Base-by-base conservation (phyloP, 331 rosid species). In the Quercus lobata region DNA sequence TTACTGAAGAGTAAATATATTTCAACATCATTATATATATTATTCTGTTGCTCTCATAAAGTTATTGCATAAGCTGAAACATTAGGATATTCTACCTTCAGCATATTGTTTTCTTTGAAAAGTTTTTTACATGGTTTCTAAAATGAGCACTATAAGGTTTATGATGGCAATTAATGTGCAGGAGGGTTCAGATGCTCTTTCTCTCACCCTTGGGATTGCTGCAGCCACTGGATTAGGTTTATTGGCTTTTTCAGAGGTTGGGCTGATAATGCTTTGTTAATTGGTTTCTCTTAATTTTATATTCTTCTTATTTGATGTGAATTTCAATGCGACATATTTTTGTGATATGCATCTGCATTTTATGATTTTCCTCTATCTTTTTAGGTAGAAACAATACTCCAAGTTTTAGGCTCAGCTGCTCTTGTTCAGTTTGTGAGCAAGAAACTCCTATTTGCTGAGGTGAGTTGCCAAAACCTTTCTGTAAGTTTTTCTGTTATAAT, bases 391-490 rank as follows among this genome's bases (percentile, higher is more conserved):
- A 89, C 97, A 71, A 85, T 96, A 74, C 99, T 96, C 84, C 93
- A 93, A 84, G 44, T 93, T 75, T 37, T 96, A 61, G 99, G 99
- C 54, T 87, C 99, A 16, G 98, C 91, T 79, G 99, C 98, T 77
- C 24, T 93, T 73, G 54, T 93, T 85, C 99, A 96, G 89, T 84
- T 91, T 73, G 93, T 80, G 75, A 86, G 92, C 91, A 96, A 83
- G 85, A 96, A 92, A 83, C 87, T 96, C 75, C 90, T 96, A 37
- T 96, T 86, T 80, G 98, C 99, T 1, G 97, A 90, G 94, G 99
- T 90, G 76, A 80, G 91, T 75, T 54, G 25, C 25, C 11, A 3
- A 60, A 58, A 25, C 19, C 15, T 5, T 30, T 32, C 11, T 69
- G 54, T 69, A 68, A 75, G 25, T 11, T 34, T 61, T 73, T 49